Percentiles rank a stretch among this genome's conserved stretches.
Evolutionary conservation across 2,329 filamentous ascomycete genomes (phyloP).

Genomic region (Grosmannia huntii): DNA sequence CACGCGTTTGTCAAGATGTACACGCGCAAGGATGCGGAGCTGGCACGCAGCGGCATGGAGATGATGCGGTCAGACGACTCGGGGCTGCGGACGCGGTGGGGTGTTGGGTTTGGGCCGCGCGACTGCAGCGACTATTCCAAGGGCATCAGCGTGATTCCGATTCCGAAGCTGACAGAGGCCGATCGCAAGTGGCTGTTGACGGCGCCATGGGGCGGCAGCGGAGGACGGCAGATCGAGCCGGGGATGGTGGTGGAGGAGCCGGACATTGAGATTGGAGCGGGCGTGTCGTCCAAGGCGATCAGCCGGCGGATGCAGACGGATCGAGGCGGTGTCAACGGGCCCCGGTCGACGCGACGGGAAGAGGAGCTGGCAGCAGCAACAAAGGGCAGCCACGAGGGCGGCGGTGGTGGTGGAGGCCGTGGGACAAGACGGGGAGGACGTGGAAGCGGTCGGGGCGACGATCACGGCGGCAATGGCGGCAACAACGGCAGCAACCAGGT

Average conservation of each 20-base stretch:
- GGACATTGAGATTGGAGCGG: conserved; percentile 95
- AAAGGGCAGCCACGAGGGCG: neutral
- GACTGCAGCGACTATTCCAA: conserved; percentile 95
- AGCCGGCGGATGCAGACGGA: conserved; percentile 58
- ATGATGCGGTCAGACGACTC: conserved; percentile 58
- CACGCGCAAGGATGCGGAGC: conserved; percentile 70
- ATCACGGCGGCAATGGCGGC: conserved; percentile 13
- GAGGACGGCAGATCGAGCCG: conserved; percentile 64
- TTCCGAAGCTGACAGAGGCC: conserved; percentile 83
- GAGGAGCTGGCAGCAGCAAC: conserved; percentile 13
- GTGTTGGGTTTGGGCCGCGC: conserved; percentile 89
- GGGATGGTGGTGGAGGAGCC: conserved; percentile 92
- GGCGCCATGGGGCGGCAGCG: conserved; percentile 85
- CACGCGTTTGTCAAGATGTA: conserved; percentile 99
- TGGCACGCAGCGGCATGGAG: conserved; percentile 80
- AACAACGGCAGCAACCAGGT: conserved; percentile 4
- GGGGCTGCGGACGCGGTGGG: conserved; percentile 83
- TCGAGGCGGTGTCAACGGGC: conserved; percentile 50
- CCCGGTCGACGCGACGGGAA: conserved; percentile 43
- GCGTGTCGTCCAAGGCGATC: conserved; percentile 86
- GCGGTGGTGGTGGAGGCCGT: conserved; percentile 12
- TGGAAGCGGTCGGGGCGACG: conserved; percentile 14
- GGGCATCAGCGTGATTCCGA: conserved; percentile 86
- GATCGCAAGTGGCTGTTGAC: conserved; percentile 96
- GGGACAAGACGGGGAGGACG: conserved; percentile 4